Percentiles rank a stretch among this genome's conserved stretches.
phyloP scores from a whole-genome alignment of 2,329 filamentous ascomycete genomes.

The Stylonectria norvegica region DNA sequence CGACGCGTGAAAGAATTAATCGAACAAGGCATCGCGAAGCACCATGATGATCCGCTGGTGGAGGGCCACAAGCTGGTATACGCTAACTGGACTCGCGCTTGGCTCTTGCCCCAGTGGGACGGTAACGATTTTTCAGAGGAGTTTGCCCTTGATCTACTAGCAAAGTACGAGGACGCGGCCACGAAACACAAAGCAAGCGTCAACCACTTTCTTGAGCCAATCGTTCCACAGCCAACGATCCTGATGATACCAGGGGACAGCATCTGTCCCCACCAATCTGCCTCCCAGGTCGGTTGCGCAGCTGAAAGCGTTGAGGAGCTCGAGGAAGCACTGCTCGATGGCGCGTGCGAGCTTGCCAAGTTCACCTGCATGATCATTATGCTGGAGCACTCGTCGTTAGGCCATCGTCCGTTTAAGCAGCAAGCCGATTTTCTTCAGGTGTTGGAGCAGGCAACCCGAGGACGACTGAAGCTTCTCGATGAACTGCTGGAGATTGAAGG shows the following conservation, averaged over 20 bases:
- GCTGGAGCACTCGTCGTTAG: too few species aligned
- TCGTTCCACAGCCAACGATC: not conserved
- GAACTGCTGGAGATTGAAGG: not conserved
- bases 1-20: not conserved
- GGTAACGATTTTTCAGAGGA: not conserved
- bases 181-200: not conserved
- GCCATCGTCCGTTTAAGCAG: not conserved
- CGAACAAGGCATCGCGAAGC: not conserved
- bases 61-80: not conserved
- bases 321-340: not conserved
- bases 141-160: not conserved
- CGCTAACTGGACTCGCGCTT: not conserved
- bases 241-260: not conserved
- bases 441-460: not conserved
- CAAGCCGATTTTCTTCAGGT: not conserved
- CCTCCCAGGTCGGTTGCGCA: not conserved
- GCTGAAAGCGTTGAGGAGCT: not conserved
- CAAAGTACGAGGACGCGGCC: not conserved
- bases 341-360: not conserved
- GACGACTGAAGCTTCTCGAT: not conserved
- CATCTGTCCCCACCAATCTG: not conserved
- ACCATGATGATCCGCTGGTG: not conserved
- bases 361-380: not conserved
- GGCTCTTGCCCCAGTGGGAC: not conserved
- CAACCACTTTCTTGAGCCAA: not conserved